Base-by-base conservation (phyloP, 768 basidiomycete species). In the Lactarius akahatsu region DNA sequence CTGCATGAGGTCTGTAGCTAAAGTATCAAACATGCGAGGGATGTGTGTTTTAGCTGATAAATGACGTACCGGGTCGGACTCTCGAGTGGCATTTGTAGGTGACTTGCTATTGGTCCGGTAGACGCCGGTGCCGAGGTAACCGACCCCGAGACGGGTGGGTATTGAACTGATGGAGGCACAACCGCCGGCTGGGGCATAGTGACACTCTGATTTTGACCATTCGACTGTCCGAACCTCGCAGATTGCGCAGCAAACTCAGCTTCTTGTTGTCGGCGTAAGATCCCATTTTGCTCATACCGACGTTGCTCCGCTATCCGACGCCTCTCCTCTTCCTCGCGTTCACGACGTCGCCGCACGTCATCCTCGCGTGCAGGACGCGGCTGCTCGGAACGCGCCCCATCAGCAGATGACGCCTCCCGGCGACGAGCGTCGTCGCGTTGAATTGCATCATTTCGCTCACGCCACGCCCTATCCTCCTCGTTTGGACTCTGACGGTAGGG, bases 261-360 rank as follows among this genome's bases (percentile, higher is more conserved):
- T 71, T 88, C 87, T 58, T 82, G 82, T 71, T 89, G 88, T 59
- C 88, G 78, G 52, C 78, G 78, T 8, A 78, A 64, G 64, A 89
- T 86, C 0, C 81, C 86, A 11, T 85, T 85, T 63, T 86, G 83
- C 64, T 88, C 85, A 59, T 79, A 78, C 63, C 76, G 78, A 63
- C 82, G 77, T 70, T 80, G 80, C 65, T 80, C 76, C 66, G 78
- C 77, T 0, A 69, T 70, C 67, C 80, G 77, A 61, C 78, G 72
- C 59, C 78, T 73, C 26, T 76, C 54, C 63, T 75, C 74, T n/a
- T 77, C 72, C 64, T 67, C 66, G 30, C 58, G 30, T 16, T 63
- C 66, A n/a, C 43, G 62, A 47, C 70, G 71, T 64, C 72, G 34
- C 59, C 68, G 50, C 26, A 36, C 66, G 69, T 72, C 76, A 71